Percentiles rank a stretch among this genome's conserved stretches.
Evolutionary conservation across 2,329 filamentous ascomycete species (phyloP).

Genomic region (Thielaviopsis populi): DNA sequence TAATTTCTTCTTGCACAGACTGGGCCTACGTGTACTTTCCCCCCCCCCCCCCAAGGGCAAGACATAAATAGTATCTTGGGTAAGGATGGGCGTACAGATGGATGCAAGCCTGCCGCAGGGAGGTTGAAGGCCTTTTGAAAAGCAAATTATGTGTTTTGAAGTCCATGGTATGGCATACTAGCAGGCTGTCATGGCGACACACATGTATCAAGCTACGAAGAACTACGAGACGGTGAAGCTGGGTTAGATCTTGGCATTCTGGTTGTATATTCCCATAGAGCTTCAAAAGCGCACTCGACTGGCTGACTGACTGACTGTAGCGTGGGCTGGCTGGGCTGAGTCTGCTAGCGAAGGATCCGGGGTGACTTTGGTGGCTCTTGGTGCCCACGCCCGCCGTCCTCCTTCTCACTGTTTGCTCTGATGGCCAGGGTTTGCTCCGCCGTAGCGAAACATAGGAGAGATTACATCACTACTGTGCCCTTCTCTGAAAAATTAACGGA

Average conservation of each 20-base stretch:
- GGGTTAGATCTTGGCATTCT: background rate
- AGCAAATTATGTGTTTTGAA: slow-evolving; percentile 1
- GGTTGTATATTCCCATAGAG: background rate
- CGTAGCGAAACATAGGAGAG: background rate
- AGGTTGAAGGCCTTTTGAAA: background rate
- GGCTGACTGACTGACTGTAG: background rate
- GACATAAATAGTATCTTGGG: background rate
- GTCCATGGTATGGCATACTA: background rate
- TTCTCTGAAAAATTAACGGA: background rate
- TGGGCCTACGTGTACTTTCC: background rate
- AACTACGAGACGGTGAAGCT: background rate
- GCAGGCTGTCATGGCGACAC: background rate
- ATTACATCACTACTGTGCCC: background rate
- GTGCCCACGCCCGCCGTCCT: background rate
- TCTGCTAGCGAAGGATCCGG: background rate
- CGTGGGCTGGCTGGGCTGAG: background rate
- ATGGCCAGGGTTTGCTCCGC: background rate
- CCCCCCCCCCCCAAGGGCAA: too few relatives aligned
- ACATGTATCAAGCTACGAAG: too few relatives aligned
- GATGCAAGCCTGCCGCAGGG: background rate
- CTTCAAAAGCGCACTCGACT: background rate
- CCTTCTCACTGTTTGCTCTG: background rate
- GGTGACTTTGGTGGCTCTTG: background rate
- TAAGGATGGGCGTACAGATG: background rate
- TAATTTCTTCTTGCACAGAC: background rate